phyloP scores from a whole-genome alignment of 495 filamentous ascomycete genomes.

The Pyrenula massariospora region DNA sequence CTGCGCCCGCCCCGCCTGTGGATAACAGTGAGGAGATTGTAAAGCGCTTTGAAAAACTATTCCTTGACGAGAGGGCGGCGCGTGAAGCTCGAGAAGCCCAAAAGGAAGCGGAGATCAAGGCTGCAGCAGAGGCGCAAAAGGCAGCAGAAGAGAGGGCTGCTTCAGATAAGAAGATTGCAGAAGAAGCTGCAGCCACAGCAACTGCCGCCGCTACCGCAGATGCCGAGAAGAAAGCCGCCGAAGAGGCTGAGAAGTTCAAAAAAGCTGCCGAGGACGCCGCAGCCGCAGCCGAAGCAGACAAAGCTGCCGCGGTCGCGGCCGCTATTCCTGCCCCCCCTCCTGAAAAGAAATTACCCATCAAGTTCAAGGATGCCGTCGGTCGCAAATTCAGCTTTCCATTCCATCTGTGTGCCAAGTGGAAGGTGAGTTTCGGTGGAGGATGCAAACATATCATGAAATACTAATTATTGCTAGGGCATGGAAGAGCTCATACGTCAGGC shows the following conservation, averaged over 20 bases:
- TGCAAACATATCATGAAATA: neutral
- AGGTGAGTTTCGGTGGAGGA: constrained; percentile 38
- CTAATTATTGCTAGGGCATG: constrained; percentile 51
- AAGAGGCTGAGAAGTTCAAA: constrained; percentile 12
- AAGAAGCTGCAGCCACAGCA: constrained; percentile 9
- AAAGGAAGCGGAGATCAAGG: constrained; percentile 26
- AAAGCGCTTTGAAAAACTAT: constrained; percentile 36
- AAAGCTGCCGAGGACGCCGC: constrained; percentile 20
- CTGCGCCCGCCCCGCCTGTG: constrained; percentile 14
- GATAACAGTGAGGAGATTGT: constrained; percentile 38
- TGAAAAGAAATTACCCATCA: constrained; percentile 53
- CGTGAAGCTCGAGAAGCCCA: constrained; percentile 25
- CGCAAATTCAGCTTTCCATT: constrained; percentile 81
- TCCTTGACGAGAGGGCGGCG: constrained; percentile 33
- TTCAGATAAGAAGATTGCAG: neutral
- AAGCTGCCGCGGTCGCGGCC: constrained; percentile 16
- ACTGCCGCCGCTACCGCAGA: neutral
- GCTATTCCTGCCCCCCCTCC: constrained; percentile 18
- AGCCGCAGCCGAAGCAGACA: constrained; percentile 14
- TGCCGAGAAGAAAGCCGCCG: constrained; percentile 4
- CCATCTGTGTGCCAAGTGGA: constrained; percentile 68
- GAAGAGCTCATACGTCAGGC: constrained; percentile 79
- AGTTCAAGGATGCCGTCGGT: constrained; percentile 79
- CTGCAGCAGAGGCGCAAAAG: constrained; percentile 11
- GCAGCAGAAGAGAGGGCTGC: constrained; percentile 2